Conservation (phyloP, 176 grass and related monocot genomes). For the Rhipidocladum racemiflorum region DNA sequence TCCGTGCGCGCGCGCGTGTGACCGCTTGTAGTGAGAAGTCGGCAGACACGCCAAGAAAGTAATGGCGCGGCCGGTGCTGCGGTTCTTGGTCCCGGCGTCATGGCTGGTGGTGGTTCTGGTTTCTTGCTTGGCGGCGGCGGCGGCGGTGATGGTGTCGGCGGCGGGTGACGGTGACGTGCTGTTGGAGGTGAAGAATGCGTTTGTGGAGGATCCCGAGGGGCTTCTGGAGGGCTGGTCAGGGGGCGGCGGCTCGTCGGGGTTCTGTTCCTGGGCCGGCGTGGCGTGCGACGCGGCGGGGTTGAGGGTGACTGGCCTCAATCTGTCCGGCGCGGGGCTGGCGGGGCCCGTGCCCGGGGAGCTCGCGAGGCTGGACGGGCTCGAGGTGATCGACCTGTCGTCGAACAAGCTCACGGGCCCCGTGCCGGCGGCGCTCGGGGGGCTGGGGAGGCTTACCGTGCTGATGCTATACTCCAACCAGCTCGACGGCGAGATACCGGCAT, state of each 20-base stretch:
- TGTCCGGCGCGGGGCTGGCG: constrained; percentile 57
- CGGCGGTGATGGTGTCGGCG: not conserved
- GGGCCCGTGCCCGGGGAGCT: constrained; percentile 49
- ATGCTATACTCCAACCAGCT: constrained; percentile 73
- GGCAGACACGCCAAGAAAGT: too few species aligned
- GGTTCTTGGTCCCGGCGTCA: not conserved
- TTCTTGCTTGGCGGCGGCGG: not conserved
- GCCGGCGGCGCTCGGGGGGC: constrained; percentile 43
- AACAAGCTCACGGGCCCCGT: constrained; percentile 65
- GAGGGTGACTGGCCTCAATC: constrained; percentile 61
- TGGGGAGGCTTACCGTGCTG: constrained; percentile 37
- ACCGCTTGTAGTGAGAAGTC: not conserved
- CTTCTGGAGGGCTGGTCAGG: constrained; percentile 48
- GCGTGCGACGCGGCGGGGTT: constrained; percentile 49
- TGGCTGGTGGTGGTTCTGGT: constrained; percentile 11
- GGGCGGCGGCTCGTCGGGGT: constrained; percentile 29
- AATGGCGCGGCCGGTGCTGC: not conserved
- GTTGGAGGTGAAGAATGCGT: constrained; percentile 61
- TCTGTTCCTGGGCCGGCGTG: constrained; percentile 77
- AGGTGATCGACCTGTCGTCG: constrained; percentile 66
- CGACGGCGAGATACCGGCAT: constrained; percentile 48
- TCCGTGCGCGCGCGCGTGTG: not conserved
- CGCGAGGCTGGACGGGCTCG: constrained; percentile 46
- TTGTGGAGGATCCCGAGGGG: constrained; percentile 47
- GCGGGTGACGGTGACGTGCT: constrained; percentile 44